Evolutionary conservation across 495 filamentous ascomycete species (phyloP), one percentile per base, ranked within the genome.

Genomic region (Aspergillus coremiiformis): DNA sequence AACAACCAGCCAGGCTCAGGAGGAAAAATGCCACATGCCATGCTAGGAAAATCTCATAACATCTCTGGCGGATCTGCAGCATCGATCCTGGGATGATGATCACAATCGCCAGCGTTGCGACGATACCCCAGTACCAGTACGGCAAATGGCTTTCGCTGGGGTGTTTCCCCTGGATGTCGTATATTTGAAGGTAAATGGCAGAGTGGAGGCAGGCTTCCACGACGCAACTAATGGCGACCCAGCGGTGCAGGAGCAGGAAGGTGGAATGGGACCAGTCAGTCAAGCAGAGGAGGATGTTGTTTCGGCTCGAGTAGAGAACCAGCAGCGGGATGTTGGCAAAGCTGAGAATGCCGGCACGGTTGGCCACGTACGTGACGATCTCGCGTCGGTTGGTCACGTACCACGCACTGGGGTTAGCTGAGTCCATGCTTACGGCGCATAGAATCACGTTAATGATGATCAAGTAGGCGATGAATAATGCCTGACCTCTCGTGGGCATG

Each of bases 11-110:
- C 32, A 49, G 39, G 0, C 14, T 32, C 5, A 49, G 1, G 0
- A 49, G 32, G 15, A 49, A 49, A 5, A 49, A 22, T 5, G 33
- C 19, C 10, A 49, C 47, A 19, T 49, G 47, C 47, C 47, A 49
- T 1, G 47, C 32, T 1, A 49, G 32, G 32, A 49, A 49, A 8
- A 49, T 9, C 15, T 49, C 47, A 24, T 49, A 49, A 32, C 9
- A 49, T 39, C 20, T 21, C 20, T 17, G 47, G 10, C 47, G 47
- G 6, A 49, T 24, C 0, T 17, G 47, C 9, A 49, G 47, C 19
- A 39, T n/a, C 4, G 47, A 49, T 1, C 22, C 43, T 1, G 43
- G 43, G 43, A 45, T 29, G 17, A 45, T 45, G 10, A 45, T 12
- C 1, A 15, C 43, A 22, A 45, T 1, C 5, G 43, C 22, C 4